phyloP scores from a whole-genome alignment of 495 filamentous ascomycete genomes.

The Penicillium daleae region DNA sequence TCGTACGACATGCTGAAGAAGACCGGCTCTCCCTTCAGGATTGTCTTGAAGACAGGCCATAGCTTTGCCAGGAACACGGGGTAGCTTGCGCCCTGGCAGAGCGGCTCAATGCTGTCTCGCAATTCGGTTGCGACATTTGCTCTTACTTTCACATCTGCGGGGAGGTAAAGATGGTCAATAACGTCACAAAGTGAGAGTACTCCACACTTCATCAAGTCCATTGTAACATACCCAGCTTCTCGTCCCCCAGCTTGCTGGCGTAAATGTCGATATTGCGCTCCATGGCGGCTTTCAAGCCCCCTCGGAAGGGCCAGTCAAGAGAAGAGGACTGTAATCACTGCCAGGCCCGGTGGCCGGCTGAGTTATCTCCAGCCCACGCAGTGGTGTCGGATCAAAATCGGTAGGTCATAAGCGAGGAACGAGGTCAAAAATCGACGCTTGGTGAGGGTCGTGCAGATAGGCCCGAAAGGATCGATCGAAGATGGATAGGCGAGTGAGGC shows the following conservation, averaged over 20 bases:
- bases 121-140: conserved; percentile 76
- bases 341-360: conserved; percentile 52
- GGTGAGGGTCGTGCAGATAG: conserved; percentile 63
- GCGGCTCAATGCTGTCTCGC: conserved; percentile 81
- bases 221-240: conserved; percentile 56
- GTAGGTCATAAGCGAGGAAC: conserved; percentile 53
- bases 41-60: conserved; percentile 85
- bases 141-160: conserved; percentile 72
- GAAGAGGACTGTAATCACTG: conserved; percentile 31
- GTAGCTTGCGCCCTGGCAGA: conserved; percentile 68
- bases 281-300: conserved; percentile 39
- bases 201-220: background rate
- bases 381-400: conserved; percentile 25
- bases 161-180: conserved; percentile 13
- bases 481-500: conserved; percentile 21
- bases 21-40: conserved; percentile 84
- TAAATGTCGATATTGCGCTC: conserved; percentile 63
- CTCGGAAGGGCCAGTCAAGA: conserved; percentile 32
- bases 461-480: conserved; percentile 38
- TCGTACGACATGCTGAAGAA: conserved; percentile 87
- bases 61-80: conserved; percentile 78
- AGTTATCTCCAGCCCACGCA: conserved; percentile 37
- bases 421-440: conserved; percentile 45
- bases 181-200: background rate
- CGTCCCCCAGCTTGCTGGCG: conserved; percentile 61